These are phyloP conservation scores for Chlorella vulgaris DNA, from an alignment of 139 green algal species.

Conservation along the genomic window DNA sequence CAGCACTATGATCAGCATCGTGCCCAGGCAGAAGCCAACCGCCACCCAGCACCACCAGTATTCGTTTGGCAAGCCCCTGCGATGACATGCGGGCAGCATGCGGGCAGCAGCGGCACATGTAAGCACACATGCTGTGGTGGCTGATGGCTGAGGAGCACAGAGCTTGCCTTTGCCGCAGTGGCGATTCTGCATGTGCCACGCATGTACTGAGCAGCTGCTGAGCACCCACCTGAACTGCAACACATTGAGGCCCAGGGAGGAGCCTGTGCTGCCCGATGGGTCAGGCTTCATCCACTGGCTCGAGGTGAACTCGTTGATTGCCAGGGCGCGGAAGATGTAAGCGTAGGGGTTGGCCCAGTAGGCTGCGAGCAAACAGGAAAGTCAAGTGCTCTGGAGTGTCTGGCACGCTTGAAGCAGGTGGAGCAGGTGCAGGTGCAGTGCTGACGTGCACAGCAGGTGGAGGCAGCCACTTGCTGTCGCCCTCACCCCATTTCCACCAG, in stretches of 20 bases:
- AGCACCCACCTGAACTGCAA: conserved; percentile 20
- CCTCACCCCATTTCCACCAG: neutral
- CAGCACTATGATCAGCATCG: neutral
- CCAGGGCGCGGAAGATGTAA: conserved; percentile 21
- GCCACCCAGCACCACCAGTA: conserved; percentile 37
- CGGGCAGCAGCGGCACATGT: neutral
- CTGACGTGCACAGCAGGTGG: neutral
- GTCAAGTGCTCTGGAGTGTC: too few relatives aligned
- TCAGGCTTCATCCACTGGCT: conserved; percentile 9
- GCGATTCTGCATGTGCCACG: too few relatives aligned
- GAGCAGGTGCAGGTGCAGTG: too few relatives aligned
- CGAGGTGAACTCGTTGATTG: conserved; percentile 41
- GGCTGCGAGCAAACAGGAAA: neutral
- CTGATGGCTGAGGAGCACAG: neutral
- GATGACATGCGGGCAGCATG: neutral
- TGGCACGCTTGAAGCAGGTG: too few relatives aligned
- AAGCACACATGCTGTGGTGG: neutral
- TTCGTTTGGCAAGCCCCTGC: conserved; percentile 25
- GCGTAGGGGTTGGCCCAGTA: conserved; percentile 26
- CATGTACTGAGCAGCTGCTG: too few relatives aligned
- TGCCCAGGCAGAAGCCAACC: conserved; percentile 21
- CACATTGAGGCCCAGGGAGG: conserved; percentile 12
- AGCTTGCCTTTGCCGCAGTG: too few relatives aligned
- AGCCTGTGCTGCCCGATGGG: conserved; percentile 8
- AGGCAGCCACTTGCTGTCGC: neutral